These are phyloP conservation scores for Geoglossum glabrum DNA, from an alignment of 495 filamentous ascomycete species.

Conservation along the genomic window DNA sequence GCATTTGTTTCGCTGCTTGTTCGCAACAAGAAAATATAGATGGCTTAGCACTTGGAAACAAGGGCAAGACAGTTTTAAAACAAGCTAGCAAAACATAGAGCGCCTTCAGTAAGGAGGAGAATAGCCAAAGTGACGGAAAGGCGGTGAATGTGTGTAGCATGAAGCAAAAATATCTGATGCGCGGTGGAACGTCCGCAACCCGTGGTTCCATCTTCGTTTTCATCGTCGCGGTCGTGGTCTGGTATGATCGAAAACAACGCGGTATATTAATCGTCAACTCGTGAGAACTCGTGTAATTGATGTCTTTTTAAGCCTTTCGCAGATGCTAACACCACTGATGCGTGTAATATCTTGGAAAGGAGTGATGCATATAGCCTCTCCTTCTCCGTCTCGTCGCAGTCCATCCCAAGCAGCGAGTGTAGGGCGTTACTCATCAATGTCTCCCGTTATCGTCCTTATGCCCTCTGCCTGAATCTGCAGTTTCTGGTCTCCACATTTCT, in stretches of 20 bases:
- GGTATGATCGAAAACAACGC: slow-evolving; percentile 1
- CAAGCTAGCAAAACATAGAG: background rate
- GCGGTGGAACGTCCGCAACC: background rate
- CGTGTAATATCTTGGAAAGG: slow-evolving; percentile 2
- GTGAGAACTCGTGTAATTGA: slow-evolving; percentile 1
- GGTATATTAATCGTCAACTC: slow-evolving; percentile 1
- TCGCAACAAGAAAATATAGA: background rate
- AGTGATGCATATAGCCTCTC: background rate
- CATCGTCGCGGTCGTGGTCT: background rate
- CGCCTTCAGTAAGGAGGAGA: background rate
- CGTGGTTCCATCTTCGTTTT: background rate
- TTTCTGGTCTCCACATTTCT: slow-evolving; percentile 23
- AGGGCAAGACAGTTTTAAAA: background rate
- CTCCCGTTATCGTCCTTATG: background rate
- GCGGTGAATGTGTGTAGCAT: background rate
- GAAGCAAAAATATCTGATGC: background rate
- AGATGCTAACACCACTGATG: slow-evolving; percentile 2
- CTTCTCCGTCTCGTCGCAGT: background rate
- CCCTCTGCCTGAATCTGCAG: background rate
- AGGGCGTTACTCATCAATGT: background rate
- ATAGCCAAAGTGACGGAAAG: background rate
- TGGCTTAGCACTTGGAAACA: background rate
- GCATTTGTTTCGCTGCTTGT: background rate
- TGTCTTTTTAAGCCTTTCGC: background rate
- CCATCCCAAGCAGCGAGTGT: background rate